Evolutionary conservation across 805 yeast species (phyloP).

Genomic region (Cyberlindnera samutprakarnensis): DNA sequence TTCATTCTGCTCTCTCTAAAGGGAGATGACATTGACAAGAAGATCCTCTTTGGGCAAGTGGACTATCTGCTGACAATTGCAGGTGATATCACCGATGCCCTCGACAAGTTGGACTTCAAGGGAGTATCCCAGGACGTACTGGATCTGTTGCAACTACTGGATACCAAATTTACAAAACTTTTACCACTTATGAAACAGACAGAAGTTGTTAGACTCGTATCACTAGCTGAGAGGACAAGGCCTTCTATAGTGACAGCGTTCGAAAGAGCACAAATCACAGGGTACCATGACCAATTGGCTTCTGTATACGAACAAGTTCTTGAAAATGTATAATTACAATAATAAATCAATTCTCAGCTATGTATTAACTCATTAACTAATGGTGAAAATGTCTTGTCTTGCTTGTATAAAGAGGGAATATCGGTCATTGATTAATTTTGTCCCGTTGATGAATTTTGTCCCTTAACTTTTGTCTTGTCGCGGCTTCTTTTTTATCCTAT

Average conservation of each 20-base stretch:
- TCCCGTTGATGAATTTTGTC: no score
- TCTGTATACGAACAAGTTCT: slow-evolving; percentile 36
- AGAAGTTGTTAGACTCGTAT: slow-evolving; percentile 42
- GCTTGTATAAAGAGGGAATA: not conserved
- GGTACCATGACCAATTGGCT: slow-evolving; percentile 37
- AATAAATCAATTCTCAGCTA: not conserved
- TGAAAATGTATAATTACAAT: slow-evolving; percentile 20
- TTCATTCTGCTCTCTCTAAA: slow-evolving; percentile 59
- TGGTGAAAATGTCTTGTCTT: not conserved
- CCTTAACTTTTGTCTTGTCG: no score
- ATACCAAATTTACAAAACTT: slow-evolving; percentile 31
- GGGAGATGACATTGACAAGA: slow-evolving; percentile 12
- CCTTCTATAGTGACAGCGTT: slow-evolving; percentile 30
- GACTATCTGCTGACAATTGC: slow-evolving; percentile 56
- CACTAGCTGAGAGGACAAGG: slow-evolving; percentile 47
- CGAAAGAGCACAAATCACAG: slow-evolving; percentile 28
- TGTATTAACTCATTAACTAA: not conserved
- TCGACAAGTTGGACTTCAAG: slow-evolving; percentile 31
- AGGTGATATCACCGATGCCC: slow-evolving; percentile 59
- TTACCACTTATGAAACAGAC: slow-evolving; percentile 32
- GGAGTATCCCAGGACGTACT: slow-evolving; percentile 27
- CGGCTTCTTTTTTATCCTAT: no score
- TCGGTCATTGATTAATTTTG: no score
- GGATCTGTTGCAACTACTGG: slow-evolving; percentile 31
- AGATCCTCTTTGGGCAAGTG: slow-evolving; percentile 43